A percentile compares a stretch with the other conserved stretches of the same genome.
Evolutionary conservation across 805 yeast genomes (phyloP).

Genomic region (Candida corydali): DNA sequence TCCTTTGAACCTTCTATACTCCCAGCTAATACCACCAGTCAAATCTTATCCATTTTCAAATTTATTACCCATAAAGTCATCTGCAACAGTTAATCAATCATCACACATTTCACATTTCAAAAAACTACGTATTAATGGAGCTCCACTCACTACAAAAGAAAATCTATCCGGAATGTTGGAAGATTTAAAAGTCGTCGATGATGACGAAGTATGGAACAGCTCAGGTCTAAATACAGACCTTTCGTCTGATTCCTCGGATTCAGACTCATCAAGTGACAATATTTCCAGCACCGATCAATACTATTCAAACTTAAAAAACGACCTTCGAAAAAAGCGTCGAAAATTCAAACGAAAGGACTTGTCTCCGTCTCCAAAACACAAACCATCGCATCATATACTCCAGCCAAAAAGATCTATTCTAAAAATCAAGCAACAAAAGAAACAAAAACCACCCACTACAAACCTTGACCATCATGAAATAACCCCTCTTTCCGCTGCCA

Average conservation of each 20-base stretch:
- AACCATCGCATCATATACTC: slow-evolving; percentile 38
- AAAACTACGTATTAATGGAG: slow-evolving; percentile 38
- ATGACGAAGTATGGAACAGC: slow-evolving; percentile 20
- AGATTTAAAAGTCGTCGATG: slow-evolving; percentile 11
- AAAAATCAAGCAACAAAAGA: slow-evolving; percentile 14
- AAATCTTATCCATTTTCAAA: slow-evolving; percentile 14
- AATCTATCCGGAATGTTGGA: slow-evolving; percentile 11
- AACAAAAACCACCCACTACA: not conserved
- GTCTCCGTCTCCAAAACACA: slow-evolving; percentile 37
- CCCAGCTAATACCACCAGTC: slow-evolving; percentile 16
- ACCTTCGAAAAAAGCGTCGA: not conserved
- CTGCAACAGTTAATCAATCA: slow-evolving; percentile 35
- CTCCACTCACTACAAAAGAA: slow-evolving; percentile 21
- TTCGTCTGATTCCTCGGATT: slow-evolving; percentile 8
- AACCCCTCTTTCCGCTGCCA: slow-evolving; percentile 9
- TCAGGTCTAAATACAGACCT: slow-evolving; percentile 22
- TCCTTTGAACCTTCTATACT: slow-evolving; percentile 26
- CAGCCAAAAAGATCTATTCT: slow-evolving; percentile 41
- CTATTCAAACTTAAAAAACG: slow-evolving; percentile 12
- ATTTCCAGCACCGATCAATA: slow-evolving; percentile 15
- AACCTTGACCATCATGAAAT: slow-evolving; percentile 6
- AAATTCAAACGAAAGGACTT: slow-evolving; percentile 4
- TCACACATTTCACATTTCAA: slow-evolving; percentile 36
- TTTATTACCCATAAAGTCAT: slow-evolving; percentile 23
- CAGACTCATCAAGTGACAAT: slow-evolving; percentile 13